Percentiles rank a stretch among this genome's conserved stretches.
phyloP scores from a whole-genome alignment of 768 basidiomycete species.

The Leccinum truebloodii region DNA sequence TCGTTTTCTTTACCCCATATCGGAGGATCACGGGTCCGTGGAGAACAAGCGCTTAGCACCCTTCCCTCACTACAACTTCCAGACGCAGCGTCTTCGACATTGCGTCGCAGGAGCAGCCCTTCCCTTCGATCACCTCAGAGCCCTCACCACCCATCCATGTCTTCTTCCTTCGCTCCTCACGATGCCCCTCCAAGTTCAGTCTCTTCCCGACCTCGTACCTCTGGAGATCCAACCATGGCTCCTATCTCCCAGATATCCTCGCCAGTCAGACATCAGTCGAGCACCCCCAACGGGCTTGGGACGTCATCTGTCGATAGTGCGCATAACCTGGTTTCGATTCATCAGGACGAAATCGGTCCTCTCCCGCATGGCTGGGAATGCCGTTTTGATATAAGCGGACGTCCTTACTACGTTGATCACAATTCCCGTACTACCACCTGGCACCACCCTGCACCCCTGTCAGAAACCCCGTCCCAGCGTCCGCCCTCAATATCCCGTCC shows the following conservation, averaged over 20 bases:
- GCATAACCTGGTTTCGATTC: slow-evolving; percentile 20
- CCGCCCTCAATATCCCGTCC: slow-evolving; percentile 15
- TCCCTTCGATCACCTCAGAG: slow-evolving; percentile 26
- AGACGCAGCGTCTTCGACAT: slow-evolving; percentile 12
- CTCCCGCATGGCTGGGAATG: slow-evolving; percentile 86
- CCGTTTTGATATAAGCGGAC: slow-evolving; percentile 61
- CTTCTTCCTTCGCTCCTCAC: slow-evolving; percentile 20
- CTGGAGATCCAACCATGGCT: slow-evolving; percentile 17
- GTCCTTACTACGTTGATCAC: slow-evolving; percentile 89
- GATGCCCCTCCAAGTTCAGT: slow-evolving; percentile 12
- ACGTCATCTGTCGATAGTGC: slow-evolving; percentile 2
- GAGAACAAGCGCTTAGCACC: slow-evolving; percentile 18
- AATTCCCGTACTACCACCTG: slow-evolving; percentile 79
- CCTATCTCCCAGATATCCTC: slow-evolving; percentile 12
- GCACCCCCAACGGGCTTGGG: slow-evolving; percentile 10
- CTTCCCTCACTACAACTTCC: slow-evolving; percentile 19
- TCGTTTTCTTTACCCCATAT: slow-evolving; percentile 47
- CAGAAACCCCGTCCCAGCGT: slow-evolving; percentile 25
- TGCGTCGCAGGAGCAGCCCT: slow-evolving; percentile 26
- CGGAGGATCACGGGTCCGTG: slow-evolving; percentile 22
- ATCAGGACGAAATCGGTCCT: slow-evolving; percentile 60
- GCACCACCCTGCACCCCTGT: slow-evolving; percentile 49
- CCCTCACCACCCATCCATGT: slow-evolving; percentile 19
- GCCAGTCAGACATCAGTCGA: slow-evolving; percentile 17
- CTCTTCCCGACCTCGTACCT: slow-evolving; percentile 16